These are phyloP conservation scores for Saccharum spontaneum DNA, from an alignment of 176 grass and related monocot genomes.

Conservation along the genomic window DNA sequence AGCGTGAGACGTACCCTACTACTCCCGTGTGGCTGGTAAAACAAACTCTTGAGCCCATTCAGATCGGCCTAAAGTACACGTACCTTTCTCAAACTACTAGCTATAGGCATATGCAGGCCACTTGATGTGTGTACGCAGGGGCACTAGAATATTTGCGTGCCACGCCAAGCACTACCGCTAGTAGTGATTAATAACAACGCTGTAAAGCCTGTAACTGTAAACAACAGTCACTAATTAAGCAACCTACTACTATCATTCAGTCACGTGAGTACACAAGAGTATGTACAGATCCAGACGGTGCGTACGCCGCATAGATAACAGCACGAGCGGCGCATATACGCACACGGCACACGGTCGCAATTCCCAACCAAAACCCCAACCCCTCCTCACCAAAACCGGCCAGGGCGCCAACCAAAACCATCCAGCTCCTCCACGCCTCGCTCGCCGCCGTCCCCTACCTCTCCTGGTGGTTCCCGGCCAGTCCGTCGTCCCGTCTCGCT, in stretches of 20 bases:
- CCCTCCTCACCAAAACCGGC: constrained; percentile 1
- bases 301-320: background rate
- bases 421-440: background rate
- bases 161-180: too few species aligned
- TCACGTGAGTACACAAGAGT: background rate
- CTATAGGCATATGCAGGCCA: too few species aligned
- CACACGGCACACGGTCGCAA: background rate
- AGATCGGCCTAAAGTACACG: too few species aligned
- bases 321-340: background rate
- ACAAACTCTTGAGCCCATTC: too few species aligned
- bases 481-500: background rate
- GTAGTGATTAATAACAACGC: background rate
- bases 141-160: too few species aligned
- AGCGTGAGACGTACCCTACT: too few species aligned
- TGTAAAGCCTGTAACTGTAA: background rate
- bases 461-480: background rate
- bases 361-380: constrained; percentile 15
- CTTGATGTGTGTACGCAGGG: too few species aligned
- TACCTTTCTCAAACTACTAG: too few species aligned
- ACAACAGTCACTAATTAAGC: background rate
- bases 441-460: background rate
- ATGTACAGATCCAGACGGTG: background rate
- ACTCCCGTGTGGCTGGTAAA: too few species aligned
- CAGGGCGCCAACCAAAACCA: background rate
- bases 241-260: background rate